Percentiles rank a stretch among this genome's conserved stretches.
phyloP scores from a whole-genome alignment of 2,329 filamentous ascomycete species.

The Colletotrichum zoysiae region DNA sequence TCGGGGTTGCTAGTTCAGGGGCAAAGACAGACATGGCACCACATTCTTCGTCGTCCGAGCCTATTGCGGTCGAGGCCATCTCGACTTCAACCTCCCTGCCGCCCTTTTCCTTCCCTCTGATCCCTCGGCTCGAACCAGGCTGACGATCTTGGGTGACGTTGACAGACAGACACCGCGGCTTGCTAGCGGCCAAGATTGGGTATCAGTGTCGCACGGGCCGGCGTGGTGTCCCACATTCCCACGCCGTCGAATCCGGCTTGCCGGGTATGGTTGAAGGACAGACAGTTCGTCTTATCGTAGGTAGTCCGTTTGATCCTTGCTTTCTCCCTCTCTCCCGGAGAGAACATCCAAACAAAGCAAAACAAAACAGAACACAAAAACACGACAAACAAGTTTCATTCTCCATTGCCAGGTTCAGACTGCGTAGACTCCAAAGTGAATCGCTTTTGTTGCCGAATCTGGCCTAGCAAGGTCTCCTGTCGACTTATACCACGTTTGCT shows the following conservation, averaged over 20 bases:
- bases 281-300: constrained; percentile 10
- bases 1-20: constrained; percentile 1
- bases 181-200: neutral
- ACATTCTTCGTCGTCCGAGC: neutral
- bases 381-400: neutral
- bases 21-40: neutral
- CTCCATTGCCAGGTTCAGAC: neutral
- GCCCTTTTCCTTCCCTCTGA: too few relatives aligned
- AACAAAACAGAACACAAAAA: neutral
- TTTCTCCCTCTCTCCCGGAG: neutral
- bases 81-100: neutral
- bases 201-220: neutral
- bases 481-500: neutral
- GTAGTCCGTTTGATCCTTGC: neutral
- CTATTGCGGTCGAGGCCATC: neutral
- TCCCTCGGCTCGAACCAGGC: neutral
- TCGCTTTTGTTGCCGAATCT: neutral
- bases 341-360: neutral
- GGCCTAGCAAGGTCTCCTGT: neutral
- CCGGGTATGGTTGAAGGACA: neutral
- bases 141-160: neutral
- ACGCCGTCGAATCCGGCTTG: constrained; percentile 11
- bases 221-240: neutral
- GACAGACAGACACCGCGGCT: constrained; percentile 1
- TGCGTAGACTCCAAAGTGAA: neutral